Evolutionary conservation across 148 eudicot genomes (phyloP).

Genomic region (Polygonum maritimum): DNA sequence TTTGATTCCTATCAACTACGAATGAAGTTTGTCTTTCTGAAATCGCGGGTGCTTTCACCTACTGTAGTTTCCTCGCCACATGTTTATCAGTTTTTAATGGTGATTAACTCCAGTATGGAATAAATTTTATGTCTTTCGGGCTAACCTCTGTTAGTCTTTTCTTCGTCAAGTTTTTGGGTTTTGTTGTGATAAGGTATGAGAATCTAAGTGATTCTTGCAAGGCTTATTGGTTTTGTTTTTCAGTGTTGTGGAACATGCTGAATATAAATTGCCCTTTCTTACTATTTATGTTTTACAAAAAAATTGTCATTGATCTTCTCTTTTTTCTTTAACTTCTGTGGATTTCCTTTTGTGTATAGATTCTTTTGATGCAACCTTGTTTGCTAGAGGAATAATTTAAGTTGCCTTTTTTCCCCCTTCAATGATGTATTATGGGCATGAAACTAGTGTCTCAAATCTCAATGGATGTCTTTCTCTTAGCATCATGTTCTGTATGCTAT

Average conservation of each 20-base stretch:
- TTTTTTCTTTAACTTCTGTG: background rate
- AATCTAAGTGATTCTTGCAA: background rate
- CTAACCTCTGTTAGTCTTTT: background rate
- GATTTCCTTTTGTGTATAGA: background rate
- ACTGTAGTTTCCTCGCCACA: background rate
- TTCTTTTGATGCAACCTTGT: background rate
- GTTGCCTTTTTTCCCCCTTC: background rate
- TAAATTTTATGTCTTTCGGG: background rate
- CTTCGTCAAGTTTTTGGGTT: background rate
- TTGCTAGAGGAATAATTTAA: background rate
- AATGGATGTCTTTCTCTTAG: background rate
- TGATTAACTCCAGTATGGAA: background rate
- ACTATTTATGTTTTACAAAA: background rate
- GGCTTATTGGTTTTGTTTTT: background rate
- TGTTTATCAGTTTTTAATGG: background rate
- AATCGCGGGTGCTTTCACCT: conserved; percentile 1
- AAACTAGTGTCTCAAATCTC: background rate
- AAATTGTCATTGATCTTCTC: background rate
- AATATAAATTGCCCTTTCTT: background rate
- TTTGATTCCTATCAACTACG: background rate
- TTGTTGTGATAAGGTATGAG: background rate
- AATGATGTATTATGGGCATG: background rate
- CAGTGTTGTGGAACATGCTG: background rate
- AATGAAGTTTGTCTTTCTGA: background rate
- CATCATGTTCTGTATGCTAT: background rate